Evolutionary conservation across 2,329 filamentous ascomycete species (phyloP), one percentile per base, ranked within the genome.

Genomic region (Ascochyta koolunga): DNA sequence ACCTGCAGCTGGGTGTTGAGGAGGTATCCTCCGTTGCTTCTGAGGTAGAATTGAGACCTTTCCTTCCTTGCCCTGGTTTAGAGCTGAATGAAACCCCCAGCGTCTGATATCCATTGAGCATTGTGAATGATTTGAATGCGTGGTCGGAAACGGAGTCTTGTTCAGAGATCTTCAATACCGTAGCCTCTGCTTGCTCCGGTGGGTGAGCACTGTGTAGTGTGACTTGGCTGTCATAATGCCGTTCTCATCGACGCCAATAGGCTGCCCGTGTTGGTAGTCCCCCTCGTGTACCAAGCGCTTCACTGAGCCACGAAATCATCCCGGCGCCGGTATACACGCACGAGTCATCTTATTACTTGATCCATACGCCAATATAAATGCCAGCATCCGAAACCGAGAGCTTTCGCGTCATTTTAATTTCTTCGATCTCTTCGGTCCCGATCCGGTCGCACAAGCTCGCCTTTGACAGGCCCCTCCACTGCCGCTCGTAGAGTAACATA

Each of bases 281-380:
- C 13, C 19, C 11, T 35, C 19, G 27, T 31, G 42, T 15, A 32
- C 32, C n/a, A 15, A 5, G 15, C 37, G 19, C 50, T 47, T 41
- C 37, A 47, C 50, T 10, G 24, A 46, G 35, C 18, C 37, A 32
- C 37, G 31, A 42, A 42, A 52, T 29, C 29, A 21, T 10, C 41
- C 8, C 22, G 38, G n/a, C 31, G 15, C 15, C 31, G 7, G 15
- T 9, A 31, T 15, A 29, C 27, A 11, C 27, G 15, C 11, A 15
- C 11, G 2, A 4, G 4, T 29, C 10, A 1, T 1, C 27, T 13
- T 15, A 8, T 5, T 2, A 7, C 24, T 27, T 9, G 24, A 27
- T 9, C 8, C 24, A 8, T 9, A 2, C 10, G 3, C 24, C 5
- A 9, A 25, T 2, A 25, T 2, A 25, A 8, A 8, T 25, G 24